A percentile compares a stretch with the other conserved stretches of the same genome.
Conservation (phyloP, 208 protist genomes). For the Trypanosoma theileri region DNA sequence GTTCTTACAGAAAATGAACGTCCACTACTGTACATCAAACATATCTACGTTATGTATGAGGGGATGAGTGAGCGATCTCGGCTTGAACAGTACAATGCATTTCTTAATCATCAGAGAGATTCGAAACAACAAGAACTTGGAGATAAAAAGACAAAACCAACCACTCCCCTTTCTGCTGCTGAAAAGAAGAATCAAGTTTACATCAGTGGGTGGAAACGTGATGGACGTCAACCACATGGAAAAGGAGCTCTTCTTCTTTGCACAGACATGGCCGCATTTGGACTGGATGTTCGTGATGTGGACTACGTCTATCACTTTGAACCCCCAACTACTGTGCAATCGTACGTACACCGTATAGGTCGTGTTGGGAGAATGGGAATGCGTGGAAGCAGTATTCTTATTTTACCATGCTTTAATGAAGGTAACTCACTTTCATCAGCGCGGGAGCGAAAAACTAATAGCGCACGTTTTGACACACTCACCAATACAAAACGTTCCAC, state of each 20-base stretch:
- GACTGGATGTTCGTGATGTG: slow-evolving; percentile 90
- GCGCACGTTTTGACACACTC: slow-evolving; percentile 68
- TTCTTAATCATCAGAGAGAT: slow-evolving; percentile 54
- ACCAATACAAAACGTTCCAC: slow-evolving; percentile 77
- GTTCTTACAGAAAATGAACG: slow-evolving; percentile 40
- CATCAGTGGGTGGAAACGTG: slow-evolving; percentile 75
- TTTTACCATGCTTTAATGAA: slow-evolving; percentile 57
- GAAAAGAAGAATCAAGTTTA: slow-evolving; percentile 84
- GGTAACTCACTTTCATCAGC: slow-evolving; percentile 24
- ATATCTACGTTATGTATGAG: slow-evolving; percentile 86
- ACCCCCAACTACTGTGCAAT: slow-evolving; percentile 66
- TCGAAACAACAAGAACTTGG: neutral
- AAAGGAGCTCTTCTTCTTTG: slow-evolving; percentile 85
- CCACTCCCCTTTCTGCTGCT: slow-evolving; percentile 35
- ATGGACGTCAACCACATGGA: slow-evolving; percentile 54
- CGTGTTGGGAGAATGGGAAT: slow-evolving; percentile 89
- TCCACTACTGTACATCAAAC: slow-evolving; percentile 64
- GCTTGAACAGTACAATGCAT: slow-evolving; percentile 84
- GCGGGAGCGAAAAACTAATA: slow-evolving; percentile 69
- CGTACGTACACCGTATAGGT: slow-evolving; percentile 91
- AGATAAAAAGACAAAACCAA: slow-evolving; percentile 36
- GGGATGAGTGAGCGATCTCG: slow-evolving; percentile 69
- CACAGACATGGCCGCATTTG: slow-evolving; percentile 89
- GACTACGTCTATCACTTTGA: slow-evolving; percentile 94
- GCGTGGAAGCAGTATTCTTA: slow-evolving; percentile 79